Evolutionary conservation across 768 basidiomycete species (phyloP), one percentile per base, ranked within the genome.

Genomic region (Sarcomyxa edulis): DNA sequence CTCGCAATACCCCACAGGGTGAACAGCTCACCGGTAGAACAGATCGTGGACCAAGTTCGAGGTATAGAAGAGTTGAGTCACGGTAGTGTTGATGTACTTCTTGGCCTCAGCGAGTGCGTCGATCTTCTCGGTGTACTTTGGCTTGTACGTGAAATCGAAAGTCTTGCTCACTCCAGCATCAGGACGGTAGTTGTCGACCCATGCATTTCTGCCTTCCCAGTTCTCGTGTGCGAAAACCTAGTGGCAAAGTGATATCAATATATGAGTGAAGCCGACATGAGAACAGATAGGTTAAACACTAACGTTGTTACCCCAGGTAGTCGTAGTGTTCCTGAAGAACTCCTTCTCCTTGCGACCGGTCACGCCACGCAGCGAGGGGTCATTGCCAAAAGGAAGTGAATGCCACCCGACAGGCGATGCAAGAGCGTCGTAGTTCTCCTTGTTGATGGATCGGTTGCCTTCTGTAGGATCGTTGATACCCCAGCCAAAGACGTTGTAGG

Each of bases 321-420:
- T 88, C 14, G 84, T 81, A 23, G 79, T 84, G 54, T 84, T 85
- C 39, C 68, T 66, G 61, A 65, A 80, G 46, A 68, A 65, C 40
- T 51, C 52, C 27, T 48, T 58, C 12, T 44, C 48, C 10, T 37
- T 44, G 29, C 32, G 49, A 36, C 18, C 48, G 43, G 6, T 56
- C 53, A 18, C 43, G 49, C 47, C 31, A 49, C 43, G 11, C n/a
- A 62, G 57, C 36, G 66, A 61, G 0, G 91, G 89, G 51, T 93
- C 88, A 46, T 79, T 73, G 6, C 61, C 50, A 46, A 69, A 69
- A 10, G 93, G 93, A 34, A 97, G 67, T 0, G 82, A 56, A 54
- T 99, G 95, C 95, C 95, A 99, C 4, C 95, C 95, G 31, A 74
- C 69, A 10, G 95, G 95, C 33, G 85, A 87, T 5, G 94, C 92